Evolutionary conservation across 306 rosid species (phyloP), one percentile per base, ranked within the genome.

Genomic region (Prunus armeniaca): DNA sequence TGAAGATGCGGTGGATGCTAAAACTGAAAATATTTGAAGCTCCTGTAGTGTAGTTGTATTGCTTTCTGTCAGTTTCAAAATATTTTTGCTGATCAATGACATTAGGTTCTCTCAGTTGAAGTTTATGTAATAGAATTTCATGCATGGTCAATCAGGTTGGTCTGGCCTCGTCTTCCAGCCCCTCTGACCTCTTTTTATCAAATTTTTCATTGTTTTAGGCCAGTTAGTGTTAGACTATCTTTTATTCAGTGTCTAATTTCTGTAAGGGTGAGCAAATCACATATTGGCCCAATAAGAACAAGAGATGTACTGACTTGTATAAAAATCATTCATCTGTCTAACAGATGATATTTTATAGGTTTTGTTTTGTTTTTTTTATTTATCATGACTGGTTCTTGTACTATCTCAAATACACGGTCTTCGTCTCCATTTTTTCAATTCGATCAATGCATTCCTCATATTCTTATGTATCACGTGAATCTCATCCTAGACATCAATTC

Each of bases 1-100:
- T 15, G 81, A 82, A 61, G 84, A 60, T 69, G 84, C 78, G 12
- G 81, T 52, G 76, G 82, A 82, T 83, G 70, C 73, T 6, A 84
- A 73, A 74, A 69, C 67, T 43, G 82, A 65, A 47, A 69, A 61
- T 27, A 18, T 55, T 62, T 84, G 79, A 81, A 75, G 69, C 78
- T 62, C 65, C 24, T 75, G 19, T 7, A 46, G 71, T 75, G 24
- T 11, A 54, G 71, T 56, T 63, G 1, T 17, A 27, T 41, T n/a
- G 41, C 66, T 41, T 71, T 12, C 43, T 34, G 30, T 4, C 70
- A 15, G 72, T 65, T 34, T 14, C 38, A 28, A 51, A 50, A 46
- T 47, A 22, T 69, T 58, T 15, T 34, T 34, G 72, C 22, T 49
- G 22, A 65, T 67, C 50, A 52, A 62, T 54, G 10, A 18, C 7